Evolutionary conservation across 169 alveolate species (phyloP), one percentile per base, ranked within the genome.

Genomic region (Plasmodium berghei): DNA sequence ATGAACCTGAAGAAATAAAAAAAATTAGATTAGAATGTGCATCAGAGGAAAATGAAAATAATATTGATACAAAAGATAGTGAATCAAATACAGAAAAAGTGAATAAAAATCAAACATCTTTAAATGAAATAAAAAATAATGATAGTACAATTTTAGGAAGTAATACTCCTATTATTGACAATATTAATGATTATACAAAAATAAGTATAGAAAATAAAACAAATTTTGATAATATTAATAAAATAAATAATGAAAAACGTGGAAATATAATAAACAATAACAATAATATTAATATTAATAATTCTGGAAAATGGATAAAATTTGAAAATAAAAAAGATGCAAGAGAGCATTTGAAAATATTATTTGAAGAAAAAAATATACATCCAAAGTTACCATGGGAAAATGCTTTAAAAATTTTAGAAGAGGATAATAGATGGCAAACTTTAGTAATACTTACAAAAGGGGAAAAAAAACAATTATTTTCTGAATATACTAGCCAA

Each of bases 391-490:
- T 94, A 24, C 87, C 93, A 8, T 94, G 96, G 96, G 96, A 94
- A 16, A 48, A 88, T 42, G 93, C 96, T 9, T 70, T 87, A 46
- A 86, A 89, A 63, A 77, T 71, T 58, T 63, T 94, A 49, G 96
- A 94, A 64, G 46, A 72, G 8, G 92, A 94, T 75, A 75, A 61
- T 45, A 24, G 93, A 74, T 94, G 97, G 97, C 67, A 52, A 52
- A 87, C 86, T 85, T 93, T 94, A 49, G 77, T 88, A 18, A 80
- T 93, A 2, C 87, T 95, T 4, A 93, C 97, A 14, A 92, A 92
- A 40, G 97, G 97, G 5, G 97, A 95, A 63, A 90, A 93, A 74
- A 94, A 92, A 85, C 97, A 95, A 72, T 64, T 93, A 12, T 95
- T 95, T 59, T 90, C 95, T 28, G 97, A 95, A 77, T 95, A 91